Evolutionary conservation across 371 early-diverging fungal genomes (phyloP), one percentile per base, ranked within the genome.

Genomic region (Mycotypha africana): DNA sequence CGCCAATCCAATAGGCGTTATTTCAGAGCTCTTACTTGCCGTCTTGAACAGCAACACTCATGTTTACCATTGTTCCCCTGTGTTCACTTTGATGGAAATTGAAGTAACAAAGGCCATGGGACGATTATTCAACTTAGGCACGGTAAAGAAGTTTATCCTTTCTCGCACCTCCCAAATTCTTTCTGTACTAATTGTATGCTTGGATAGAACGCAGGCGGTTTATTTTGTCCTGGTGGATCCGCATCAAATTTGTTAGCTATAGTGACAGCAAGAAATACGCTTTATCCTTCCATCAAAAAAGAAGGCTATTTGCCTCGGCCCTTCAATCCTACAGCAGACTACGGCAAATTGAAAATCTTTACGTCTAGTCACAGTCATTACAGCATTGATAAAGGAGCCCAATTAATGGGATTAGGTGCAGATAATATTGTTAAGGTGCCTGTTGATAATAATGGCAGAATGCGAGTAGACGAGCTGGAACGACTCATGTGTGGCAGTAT

Each of bases 201-300:
- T 30, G n/a, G 17, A 19, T 42, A 60, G 55, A 52, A 67, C 5
- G 67, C 77, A 16, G 84, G 83, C 7, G 92, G 92, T 11, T 55
- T 91, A 39, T 75, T 86, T 3, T 84, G 82, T 41, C 86, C 93
- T 5, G 92, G 92, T 41, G 93, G 93, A 8, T 79, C 85, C 38
- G 82, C 82, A 19, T 82, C 88, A 0, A 92, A 93, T 60, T 63
- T 82, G 42, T 61, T 88, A n/a, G 92, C 91, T 4, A 74, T 91
- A 77, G 71, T 85, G 30, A 85, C 86, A 0, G 91, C 92, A 0
- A 65, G 92, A 25, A 91, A 88, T 57, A 52, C 56, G 0, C 38
- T 82, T 25, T 88, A 76, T 44, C 89, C 90, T 2, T 69, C 71
- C 33, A 76, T 82, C 55, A 84, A 81, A 42, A 52, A 53, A 33